These are phyloP conservation scores for Cercospora nicotianae DNA, from an alignment of 2,329 filamentous ascomycete genomes.

Conservation along the genomic window DNA sequence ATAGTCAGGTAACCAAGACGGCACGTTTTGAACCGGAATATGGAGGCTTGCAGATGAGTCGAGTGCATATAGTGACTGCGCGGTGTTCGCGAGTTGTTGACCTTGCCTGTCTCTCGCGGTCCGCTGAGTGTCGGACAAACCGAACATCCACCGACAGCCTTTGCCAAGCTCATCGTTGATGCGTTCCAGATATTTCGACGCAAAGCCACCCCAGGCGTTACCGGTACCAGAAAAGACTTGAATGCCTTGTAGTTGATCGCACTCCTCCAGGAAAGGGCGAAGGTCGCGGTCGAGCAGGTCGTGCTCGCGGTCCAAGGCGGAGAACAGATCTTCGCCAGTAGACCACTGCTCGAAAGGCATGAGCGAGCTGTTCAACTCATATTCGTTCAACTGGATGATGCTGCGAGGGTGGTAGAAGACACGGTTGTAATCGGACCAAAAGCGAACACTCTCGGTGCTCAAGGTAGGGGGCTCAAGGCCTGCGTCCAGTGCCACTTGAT, in stretches of 20 bases:
- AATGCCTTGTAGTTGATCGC: slow-evolving; percentile 85
- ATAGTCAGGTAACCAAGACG: slow-evolving; percentile 56
- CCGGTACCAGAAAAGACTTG: slow-evolving; percentile 61
- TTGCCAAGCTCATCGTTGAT: slow-evolving; percentile 91
- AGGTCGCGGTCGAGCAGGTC: slow-evolving; percentile 90
- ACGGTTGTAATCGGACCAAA: slow-evolving; percentile 94
- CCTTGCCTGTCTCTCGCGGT: slow-evolving; percentile 59
- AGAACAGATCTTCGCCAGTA: slow-evolving; percentile 71
- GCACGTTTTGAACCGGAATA: slow-evolving; percentile 69
- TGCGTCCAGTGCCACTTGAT: slow-evolving; percentile 75
- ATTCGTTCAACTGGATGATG: slow-evolving; percentile 82
- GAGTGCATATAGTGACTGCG: slow-evolving; percentile 68
- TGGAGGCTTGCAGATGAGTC: slow-evolving; percentile 73
- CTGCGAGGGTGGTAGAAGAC: slow-evolving; percentile 91
- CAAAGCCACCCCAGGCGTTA: slow-evolving; percentile 54
- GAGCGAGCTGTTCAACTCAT: slow-evolving; percentile 75
- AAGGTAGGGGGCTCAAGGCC: slow-evolving; percentile 65
- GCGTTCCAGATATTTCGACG: slow-evolving; percentile 56
- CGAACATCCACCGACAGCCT: slow-evolving; percentile 83
- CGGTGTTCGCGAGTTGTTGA: slow-evolving; percentile 69
- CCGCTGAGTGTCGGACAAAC: slow-evolving; percentile 61
- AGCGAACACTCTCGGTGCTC: slow-evolving; percentile 72
- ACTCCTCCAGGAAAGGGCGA: slow-evolving; percentile 85
- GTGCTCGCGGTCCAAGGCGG: slow-evolving; percentile 60
- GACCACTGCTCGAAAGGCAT: slow-evolving; percentile 80